Evolutionary conservation across 1,139 yeast species (phyloP).

Genomic region (Candida tetrigidarum): DNA sequence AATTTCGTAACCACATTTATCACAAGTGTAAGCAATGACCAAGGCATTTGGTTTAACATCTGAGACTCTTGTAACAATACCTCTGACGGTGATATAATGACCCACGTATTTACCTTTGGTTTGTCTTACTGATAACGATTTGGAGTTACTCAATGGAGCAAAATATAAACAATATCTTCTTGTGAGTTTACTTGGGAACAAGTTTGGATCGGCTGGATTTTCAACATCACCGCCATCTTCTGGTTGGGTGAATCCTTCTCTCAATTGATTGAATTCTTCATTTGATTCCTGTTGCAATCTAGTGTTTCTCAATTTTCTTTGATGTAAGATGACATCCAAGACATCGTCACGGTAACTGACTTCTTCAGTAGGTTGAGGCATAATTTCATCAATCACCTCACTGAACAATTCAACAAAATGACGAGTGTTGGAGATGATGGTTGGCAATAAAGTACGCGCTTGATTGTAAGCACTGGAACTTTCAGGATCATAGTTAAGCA

Average conservation of each 20-base stretch:
- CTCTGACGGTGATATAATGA: constrained; percentile 85
- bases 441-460: constrained; percentile 50
- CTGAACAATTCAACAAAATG: constrained; percentile 82
- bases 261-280: constrained; percentile 49
- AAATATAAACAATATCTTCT: constrained; percentile 88
- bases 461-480: constrained; percentile 23
- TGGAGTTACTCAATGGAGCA: constrained; percentile 61
- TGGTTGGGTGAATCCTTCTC: constrained; percentile 34
- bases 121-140: constrained; percentile 84
- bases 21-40: constrained; percentile 97
- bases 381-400: constrained; percentile 71
- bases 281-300: constrained; percentile 70
- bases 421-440: constrained; percentile 72
- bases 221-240: constrained; percentile 19
- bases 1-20: constrained; percentile 94
- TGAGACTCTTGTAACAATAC: constrained; percentile 93
- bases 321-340: constrained; percentile 89
- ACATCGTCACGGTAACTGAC: constrained; percentile 87
- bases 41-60: constrained; percentile 94
- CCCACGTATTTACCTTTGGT: constrained; percentile 87
- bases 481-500: constrained; percentile 41
- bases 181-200: constrained; percentile 85
- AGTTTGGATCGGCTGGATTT: constrained; percentile 24
- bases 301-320: constrained; percentile 81
- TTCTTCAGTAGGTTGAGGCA: constrained; percentile 84